Evolutionary conservation across 2,329 filamentous ascomycete species (phyloP), one percentile per base, ranked within the genome.

Genomic region (Diaporthe longicolla): DNA sequence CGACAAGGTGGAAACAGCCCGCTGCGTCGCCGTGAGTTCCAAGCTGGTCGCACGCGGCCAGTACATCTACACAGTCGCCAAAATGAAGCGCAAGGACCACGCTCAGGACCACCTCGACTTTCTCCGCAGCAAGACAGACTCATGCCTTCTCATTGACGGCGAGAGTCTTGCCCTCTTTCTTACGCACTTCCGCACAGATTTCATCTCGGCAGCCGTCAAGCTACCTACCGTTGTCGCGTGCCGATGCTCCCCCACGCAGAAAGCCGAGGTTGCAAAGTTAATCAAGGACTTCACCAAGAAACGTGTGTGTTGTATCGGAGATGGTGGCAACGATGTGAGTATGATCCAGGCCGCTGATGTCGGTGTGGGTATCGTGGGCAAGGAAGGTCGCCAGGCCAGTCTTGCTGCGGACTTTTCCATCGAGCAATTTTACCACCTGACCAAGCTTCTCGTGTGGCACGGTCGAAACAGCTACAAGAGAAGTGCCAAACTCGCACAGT

Each of bases 281-380:
- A 99, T 99, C 84, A 94, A 95, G 75, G 90, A 93, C 68, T 93
- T 94, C 83, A 99, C 97, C 26, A 95, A 94, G 83, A 98, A 98
- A 84, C 93, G 97, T 19, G 94, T 98, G 21, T 98, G 95, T 84
- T 98, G 97, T 81, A 99, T 99, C 78, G 97, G 97, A 50, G 97
- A 99, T 80, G 97, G 97, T 77, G 97, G 97, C 79, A 99, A 99
- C 84, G 97, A 99, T 82, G 97, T 99, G 7, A 96, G 93, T 78
- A 99, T 99, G 97, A 99, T 99, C 78, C 97, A 98, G 86, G 96
- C 97, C 10, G 97, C 97, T 0, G 97, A 99, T 80, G 95, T 99
- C 0, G 97, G 97, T 75, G 96, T 99, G 35, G 97, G 97, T 75
- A 99, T 99, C 76, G 97, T 98, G 0, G 97, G 97, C 75, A 99